phyloP scores from a whole-genome alignment of 208 protist species.

The Leptomonas pyrrhocoris region DNA sequence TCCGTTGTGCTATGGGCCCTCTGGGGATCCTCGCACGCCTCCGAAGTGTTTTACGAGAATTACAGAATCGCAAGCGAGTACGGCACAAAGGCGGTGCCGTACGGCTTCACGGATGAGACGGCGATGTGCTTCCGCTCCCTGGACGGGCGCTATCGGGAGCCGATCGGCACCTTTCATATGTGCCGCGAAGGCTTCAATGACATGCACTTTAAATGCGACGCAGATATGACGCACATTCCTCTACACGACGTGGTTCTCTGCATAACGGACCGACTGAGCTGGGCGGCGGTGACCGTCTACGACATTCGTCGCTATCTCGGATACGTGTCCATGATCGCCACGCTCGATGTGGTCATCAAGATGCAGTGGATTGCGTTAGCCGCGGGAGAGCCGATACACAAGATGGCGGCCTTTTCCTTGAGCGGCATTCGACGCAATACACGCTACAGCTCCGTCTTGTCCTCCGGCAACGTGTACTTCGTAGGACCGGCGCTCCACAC shows the following conservation, averaged over 20 bases:
- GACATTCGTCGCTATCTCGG: slow-evolving; percentile 12
- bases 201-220: not conserved
- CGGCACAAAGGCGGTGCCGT: slow-evolving; percentile 7
- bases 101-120: not conserved
- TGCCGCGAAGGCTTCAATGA: not conserved
- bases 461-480: slow-evolving; percentile 60
- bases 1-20: slow-evolving; percentile 40
- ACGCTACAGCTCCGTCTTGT: slow-evolving; percentile 42
- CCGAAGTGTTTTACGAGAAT: slow-evolving; percentile 1
- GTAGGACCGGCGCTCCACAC: slow-evolving; percentile 35
- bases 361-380: slow-evolving; percentile 52
- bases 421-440: slow-evolving; percentile 33
- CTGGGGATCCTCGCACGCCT: slow-evolving; percentile 25
- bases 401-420: not conserved
- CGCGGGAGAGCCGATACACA: slow-evolving; percentile 7
- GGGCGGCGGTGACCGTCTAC: not conserved
- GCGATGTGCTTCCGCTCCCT: slow-evolving; percentile 1
- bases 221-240: slow-evolving; percentile 10
- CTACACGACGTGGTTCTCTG: not conserved
- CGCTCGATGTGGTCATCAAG: slow-evolving; percentile 49
- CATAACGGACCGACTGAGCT: not conserved
- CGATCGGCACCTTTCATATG: not conserved
- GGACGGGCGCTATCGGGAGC: not conserved
- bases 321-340: slow-evolving; percentile 21
- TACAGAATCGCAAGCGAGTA: not conserved